A percentile compares a stretch with the other conserved stretches of the same genome.
phyloP scores from a whole-genome alignment of 2,329 filamentous ascomycete genomes.

The Neoascochyta sp. region DNA sequence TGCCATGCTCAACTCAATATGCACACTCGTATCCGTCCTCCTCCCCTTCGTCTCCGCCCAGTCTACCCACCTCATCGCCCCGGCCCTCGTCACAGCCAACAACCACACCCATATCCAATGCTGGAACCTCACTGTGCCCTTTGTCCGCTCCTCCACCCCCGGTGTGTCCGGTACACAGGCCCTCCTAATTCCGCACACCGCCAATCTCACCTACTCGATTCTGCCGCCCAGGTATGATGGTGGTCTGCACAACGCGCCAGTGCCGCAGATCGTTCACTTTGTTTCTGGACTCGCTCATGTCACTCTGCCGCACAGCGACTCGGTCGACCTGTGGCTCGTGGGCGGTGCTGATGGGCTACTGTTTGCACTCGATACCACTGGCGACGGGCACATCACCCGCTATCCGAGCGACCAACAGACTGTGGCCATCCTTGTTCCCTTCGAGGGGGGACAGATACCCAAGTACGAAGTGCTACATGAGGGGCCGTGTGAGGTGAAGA shows the following conservation, averaged over 20 bases:
- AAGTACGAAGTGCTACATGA: constrained; percentile 16
- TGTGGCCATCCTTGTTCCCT: constrained; percentile 25
- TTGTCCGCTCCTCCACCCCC: constrained; percentile 22
- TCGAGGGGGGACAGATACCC: constrained; percentile 21
- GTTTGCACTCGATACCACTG: constrained; percentile 31
- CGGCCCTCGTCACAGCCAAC: constrained; percentile 32
- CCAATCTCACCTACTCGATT: constrained; percentile 27
- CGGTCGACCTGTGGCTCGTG: constrained; percentile 27
- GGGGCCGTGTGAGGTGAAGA: too few species aligned
- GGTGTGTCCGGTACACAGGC: constrained; percentile 24
- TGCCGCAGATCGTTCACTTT: constrained; percentile 33
- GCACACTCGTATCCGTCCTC: too few species aligned
- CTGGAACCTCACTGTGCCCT: constrained; percentile 30
- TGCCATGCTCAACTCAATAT: too few species aligned
- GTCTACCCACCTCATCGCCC: constrained; percentile 26
- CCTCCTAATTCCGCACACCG: constrained; percentile 18
- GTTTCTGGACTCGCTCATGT: constrained; percentile 33
- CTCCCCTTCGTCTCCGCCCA: constrained; percentile 3
- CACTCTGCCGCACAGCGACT: constrained; percentile 23
- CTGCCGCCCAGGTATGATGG: constrained; percentile 33
- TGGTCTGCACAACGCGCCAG: constrained; percentile 34
- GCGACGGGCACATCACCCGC: constrained; percentile 28
- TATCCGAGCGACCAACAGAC: constrained; percentile 35
- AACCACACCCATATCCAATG: constrained; percentile 36
- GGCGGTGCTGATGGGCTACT: constrained; percentile 32